Conservation (phyloP, 2,329 filamentous ascomycete genomes). For the Calonectria pteridis region DNA sequence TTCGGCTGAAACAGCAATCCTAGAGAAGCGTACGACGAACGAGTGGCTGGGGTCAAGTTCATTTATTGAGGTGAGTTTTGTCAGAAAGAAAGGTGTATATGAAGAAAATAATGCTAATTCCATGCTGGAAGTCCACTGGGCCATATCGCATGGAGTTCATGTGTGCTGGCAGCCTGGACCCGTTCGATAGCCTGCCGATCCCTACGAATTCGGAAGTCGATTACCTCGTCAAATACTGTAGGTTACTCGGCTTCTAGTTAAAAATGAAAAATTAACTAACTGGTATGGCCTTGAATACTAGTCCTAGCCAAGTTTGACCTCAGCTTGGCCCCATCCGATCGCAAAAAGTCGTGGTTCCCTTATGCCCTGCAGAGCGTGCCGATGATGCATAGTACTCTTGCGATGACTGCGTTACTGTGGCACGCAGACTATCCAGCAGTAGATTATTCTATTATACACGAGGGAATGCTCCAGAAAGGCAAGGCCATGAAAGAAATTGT, state of each 20-base stretch:
- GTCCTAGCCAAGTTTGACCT: conserved; percentile 2
- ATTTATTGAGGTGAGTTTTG: not conserved
- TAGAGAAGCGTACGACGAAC: not conserved
- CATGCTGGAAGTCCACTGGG: not conserved
- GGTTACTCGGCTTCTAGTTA: not conserved
- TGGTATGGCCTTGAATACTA: not conserved
- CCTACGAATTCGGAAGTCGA: conserved; percentile 6
- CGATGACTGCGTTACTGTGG: conserved; percentile 10
- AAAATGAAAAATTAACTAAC: not conserved
- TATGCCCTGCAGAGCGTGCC: conserved; percentile 8
- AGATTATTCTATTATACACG: not conserved
- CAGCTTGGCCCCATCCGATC: not conserved
- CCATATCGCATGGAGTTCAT: not conserved
- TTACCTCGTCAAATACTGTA: conserved; percentile 3
- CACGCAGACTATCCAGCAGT: not conserved
- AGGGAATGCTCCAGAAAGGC: conserved; percentile 13
- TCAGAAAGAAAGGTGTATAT: not conserved
- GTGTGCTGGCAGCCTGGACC: not conserved
- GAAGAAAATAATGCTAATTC: not conserved
- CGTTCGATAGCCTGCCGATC: conserved; percentile 10
- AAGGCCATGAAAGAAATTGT: conserved; percentile 1
- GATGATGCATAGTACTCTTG: conserved; percentile 22
- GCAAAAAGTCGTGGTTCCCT: not conserved
- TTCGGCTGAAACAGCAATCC: not conserved
- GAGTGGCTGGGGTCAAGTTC: too few species aligned